Evolutionary conservation across 768 basidiomycete genomes (phyloP), one percentile per base, ranked within the genome.

Genomic region (Rhodotorula toruloides): DNA sequence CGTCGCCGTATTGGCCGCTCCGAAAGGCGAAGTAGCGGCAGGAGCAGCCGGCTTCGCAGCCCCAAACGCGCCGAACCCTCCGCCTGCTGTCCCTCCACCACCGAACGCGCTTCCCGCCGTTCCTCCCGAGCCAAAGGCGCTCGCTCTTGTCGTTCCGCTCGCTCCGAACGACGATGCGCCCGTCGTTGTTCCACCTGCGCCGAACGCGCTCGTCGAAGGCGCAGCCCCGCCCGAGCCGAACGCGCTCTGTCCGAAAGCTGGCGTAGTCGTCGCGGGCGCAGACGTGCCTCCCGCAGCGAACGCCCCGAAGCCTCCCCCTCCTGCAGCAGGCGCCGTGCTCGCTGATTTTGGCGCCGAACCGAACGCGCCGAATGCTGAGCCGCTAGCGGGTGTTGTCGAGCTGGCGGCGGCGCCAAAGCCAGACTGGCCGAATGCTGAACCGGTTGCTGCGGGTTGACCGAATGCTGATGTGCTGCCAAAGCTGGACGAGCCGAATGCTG

Each of bases 401-500:
- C 42, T 22, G 6, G 62, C 47, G 0, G 55, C 46, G 22, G 54
- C 39, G 11, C 61, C 61, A 31, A 63, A 63, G 12, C 46, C 54
- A 12, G 54, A 40, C 32, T 63, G 61, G 19, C 61, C 62, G n/a
- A 63, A 63, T 3, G 31, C 62, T 1, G 54, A 39, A 7, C 43
- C 32, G 27, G 47, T 27, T 19, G 61, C 13, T 17, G 47, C 10
- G n/a, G 12, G 61, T 29, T 4, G 61, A 48, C 9, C n/a, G n/a
- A n/a, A n/a, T n/a, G n/a, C n/a, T n/a, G n/a, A n/a, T n/a, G n/a
- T n/a, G n/a, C n/a, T n/a, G n/a, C n/a, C n/a, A n/a, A n/a, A n/a
- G n/a, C n/a, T n/a, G n/a, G 61, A 47, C 12, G 34, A 36, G 9
- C 61, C 65, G 44, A 67, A 67, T 6, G 59, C 65, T 21, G 65